Percentiles rank a stretch among this genome's conserved stretches.
phyloP scores from a whole-genome alignment of 2,329 filamentous ascomycete genomes.

The Aspergillus calidoustus region DNA sequence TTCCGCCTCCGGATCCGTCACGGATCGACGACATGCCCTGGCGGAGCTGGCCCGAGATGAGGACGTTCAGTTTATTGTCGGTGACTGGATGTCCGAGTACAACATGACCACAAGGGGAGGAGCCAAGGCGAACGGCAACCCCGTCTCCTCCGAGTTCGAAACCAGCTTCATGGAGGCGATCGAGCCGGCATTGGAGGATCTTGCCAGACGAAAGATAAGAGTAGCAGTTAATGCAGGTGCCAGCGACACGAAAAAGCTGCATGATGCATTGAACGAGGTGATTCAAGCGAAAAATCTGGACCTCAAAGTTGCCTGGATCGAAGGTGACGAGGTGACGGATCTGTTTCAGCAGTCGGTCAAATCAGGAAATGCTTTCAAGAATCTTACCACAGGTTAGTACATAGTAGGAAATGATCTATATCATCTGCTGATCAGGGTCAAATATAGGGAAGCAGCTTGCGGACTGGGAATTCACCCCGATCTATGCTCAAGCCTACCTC shows the following conservation, averaged over 20 bases:
- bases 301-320: conserved; percentile 43
- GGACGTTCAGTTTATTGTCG: conserved; percentile 26
- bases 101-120: conserved; percentile 30
- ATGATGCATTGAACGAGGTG: conserved; percentile 28
- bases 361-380: conserved; percentile 35
- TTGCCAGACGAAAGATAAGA: conserved; percentile 42
- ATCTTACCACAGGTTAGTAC: background rate
- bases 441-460: background rate
- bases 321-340: conserved; percentile 48
- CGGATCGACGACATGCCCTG: conserved; percentile 5
- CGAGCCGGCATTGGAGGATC: conserved; percentile 42
- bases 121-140: conserved; percentile 26
- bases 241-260: conserved; percentile 39
- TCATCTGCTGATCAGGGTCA: background rate
- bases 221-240: conserved; percentile 50
- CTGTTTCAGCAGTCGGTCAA: conserved; percentile 27
- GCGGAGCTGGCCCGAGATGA: conserved; percentile 24
- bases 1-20: conserved; percentile 36
- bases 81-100: conserved; percentile 36
- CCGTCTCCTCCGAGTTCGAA: conserved; percentile 31
- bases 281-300: conserved; percentile 35
- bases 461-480: conserved; percentile 1
- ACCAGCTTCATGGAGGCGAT: conserved; percentile 43
- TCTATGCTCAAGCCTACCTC: conserved; percentile 12
- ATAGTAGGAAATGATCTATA: background rate